These are phyloP conservation scores for Calonectria fujianensis DNA, from an alignment of 2,329 filamentous ascomycete genomes.

Conservation along the genomic window DNA sequence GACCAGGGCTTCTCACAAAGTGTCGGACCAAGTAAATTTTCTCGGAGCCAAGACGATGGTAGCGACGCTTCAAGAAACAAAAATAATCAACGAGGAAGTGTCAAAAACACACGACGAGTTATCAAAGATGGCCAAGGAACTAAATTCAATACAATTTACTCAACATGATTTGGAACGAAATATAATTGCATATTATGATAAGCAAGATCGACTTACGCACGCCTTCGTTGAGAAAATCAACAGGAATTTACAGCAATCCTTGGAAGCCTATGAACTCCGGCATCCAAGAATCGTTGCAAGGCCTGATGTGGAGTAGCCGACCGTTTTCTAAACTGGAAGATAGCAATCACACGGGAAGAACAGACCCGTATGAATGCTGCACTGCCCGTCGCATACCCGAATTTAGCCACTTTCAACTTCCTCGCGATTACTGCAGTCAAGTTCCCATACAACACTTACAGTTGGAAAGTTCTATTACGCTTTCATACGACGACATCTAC, in stretches of 20 bases:
- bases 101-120: neutral
- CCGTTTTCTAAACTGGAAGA: neutral
- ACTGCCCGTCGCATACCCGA: neutral
- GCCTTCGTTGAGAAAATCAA: constrained; percentile 19
- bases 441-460: neutral
- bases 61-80: neutral
- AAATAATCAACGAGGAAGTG: constrained; percentile 16
- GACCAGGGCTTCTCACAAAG: neutral
- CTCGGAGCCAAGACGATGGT: constrained; percentile 13
- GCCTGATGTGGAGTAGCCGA: neutral
- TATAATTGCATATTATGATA: neutral
- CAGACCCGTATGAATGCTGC: neutral
- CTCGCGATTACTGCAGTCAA: neutral
- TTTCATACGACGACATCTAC: constrained; percentile 28
- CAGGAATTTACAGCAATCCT: constrained; percentile 3
- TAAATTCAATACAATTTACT: neutral
- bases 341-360: neutral
- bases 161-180: constrained; percentile 11
- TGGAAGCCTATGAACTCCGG: neutral
- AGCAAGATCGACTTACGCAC: constrained; percentile 17
- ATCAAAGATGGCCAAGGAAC: neutral
- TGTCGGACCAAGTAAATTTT: neutral
- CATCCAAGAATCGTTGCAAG: constrained; percentile 12
- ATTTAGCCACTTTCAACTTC: neutral
- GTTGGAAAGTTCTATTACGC: neutral